Conservation (phyloP, 805 yeast species). For the Yamadazyma laniorum region DNA sequence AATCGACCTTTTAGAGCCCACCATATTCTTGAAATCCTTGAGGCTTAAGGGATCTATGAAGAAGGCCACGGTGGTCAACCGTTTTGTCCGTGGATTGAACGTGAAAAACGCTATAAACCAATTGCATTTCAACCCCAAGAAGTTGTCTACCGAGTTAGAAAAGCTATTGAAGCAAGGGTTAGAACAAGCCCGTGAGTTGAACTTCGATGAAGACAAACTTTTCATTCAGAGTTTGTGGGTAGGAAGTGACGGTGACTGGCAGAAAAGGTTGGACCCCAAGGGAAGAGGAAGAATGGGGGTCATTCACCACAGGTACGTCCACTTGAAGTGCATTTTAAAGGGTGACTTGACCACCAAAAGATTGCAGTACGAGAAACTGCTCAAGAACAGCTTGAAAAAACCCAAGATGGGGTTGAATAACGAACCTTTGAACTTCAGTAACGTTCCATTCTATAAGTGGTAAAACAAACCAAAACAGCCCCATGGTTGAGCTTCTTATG, state of each 20-base stretch:
- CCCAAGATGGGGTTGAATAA: conserved; percentile 51
- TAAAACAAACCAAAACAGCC: conserved; percentile 12
- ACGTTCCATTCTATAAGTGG: conserved; percentile 44
- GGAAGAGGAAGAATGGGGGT: conserved; percentile 91
- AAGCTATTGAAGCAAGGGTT: conserved; percentile 71
- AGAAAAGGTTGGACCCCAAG: conserved; percentile 71
- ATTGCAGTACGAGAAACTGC: conserved; percentile 55
- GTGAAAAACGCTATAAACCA: conserved; percentile 84
- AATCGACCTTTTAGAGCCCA: conserved; percentile 80
- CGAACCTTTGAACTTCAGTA: conserved; percentile 43
- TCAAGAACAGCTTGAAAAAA: conserved; percentile 47
- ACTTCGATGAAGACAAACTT: conserved; percentile 57
- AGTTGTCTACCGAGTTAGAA: conserved; percentile 75
- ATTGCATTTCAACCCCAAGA: conserved; percentile 81
- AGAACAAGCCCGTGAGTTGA: conserved; percentile 61
- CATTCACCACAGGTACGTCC: conserved; percentile 71
- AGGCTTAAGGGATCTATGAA: conserved; percentile 86
- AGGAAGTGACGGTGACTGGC: conserved; percentile 82
- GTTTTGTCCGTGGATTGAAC: conserved; percentile 70
- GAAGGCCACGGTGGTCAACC: conserved; percentile 76
- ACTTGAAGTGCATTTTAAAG: conserved; percentile 74
- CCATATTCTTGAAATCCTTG: conserved; percentile 75
- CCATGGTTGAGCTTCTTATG: too few species aligned
- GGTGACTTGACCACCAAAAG: conserved; percentile 63
- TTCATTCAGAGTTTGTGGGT: conserved; percentile 84